phyloP scores from a whole-genome alignment of 805 yeast species.

The Yarrowia sp. region DNA sequence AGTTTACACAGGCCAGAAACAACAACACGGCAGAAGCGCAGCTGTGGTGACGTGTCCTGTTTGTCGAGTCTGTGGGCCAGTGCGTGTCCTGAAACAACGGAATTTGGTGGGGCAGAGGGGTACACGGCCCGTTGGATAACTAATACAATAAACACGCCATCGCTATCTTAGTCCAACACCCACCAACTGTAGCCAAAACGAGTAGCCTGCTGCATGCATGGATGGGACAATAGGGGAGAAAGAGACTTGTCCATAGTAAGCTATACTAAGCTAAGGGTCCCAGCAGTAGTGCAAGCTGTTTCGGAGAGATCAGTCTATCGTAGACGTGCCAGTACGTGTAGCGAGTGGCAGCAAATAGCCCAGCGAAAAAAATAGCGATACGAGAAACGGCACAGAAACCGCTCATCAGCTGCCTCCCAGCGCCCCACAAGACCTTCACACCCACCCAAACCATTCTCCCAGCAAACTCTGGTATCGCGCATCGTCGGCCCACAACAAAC shows the following conservation, averaged over 20 bases:
- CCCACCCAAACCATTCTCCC: conserved; percentile 9
- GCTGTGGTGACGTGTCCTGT: conserved; percentile 13
- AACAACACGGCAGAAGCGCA: conserved; percentile 2
- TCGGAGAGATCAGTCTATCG: conserved; percentile 4
- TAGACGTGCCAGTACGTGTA: neutral
- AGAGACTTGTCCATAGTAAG: neutral
- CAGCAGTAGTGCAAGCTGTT: neutral
- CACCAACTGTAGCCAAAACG: neutral
- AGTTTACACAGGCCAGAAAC: conserved; percentile 15
- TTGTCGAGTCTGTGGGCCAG: neutral
- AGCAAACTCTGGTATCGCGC: conserved; percentile 12
- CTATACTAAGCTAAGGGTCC: neutral
- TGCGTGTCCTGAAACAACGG: neutral
- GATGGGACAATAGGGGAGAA: conserved; percentile 10
- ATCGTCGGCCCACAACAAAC: conserved; percentile 26
- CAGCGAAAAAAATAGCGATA: neutral
- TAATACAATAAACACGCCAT: neutral
- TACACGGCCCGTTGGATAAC: neutral
- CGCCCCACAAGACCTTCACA: neutral
- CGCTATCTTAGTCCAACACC: neutral
- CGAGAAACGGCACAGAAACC: neutral
- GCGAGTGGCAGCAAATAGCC: neutral
- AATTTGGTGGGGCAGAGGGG: neutral
- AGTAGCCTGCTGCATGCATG: neutral
- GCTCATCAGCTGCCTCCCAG: neutral